Base-by-base conservation (phyloP, 495 filamentous ascomycete genomes). In the Lasiosphaeria miniovina region DNA sequence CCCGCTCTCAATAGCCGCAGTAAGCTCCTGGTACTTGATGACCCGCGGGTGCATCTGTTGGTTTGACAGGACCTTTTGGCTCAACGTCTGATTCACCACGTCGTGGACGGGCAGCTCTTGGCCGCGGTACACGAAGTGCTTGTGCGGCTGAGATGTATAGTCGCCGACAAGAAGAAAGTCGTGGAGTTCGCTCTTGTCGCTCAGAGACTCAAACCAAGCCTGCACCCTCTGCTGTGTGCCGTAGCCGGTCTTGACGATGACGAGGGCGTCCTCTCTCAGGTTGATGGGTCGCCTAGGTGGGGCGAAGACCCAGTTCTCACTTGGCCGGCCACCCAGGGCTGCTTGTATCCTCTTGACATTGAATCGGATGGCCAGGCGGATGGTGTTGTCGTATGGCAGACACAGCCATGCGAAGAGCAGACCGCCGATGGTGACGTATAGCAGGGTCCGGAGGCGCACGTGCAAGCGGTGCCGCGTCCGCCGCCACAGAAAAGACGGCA, bases 171-270 rank as follows among this genome's bases (percentile, higher is more conserved):
- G 61, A n/a, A 79, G 50, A 17, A 72, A 65, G 49, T 77, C 70
- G 36, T 60, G 62, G 15, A 71, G 65, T n/a, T 62, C 43, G 12
- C 53, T 54, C 51, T 61, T 58, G 24, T 64, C 52, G 34, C 65
- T 63, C 43, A 79, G 51, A 4, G 76, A 69, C 35, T 74, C 65
- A n/a, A 81, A 57, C 54, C 69, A 67, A n/a, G 67, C 67, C 6
- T 64, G 54, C 17, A 79, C 64, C 12, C 77, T 64, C 8, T 68
- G 50, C 43, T 61, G 65, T 12, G 76, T 79, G 33, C 76, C 74
- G 55, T 71, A 81, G 34, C 77, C 78, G 4, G 78, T 79, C 61
- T 81, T 81, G 17, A 81, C 53, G 46, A 80, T 68, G 46, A 78
- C 66, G 32, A 69, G 69, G 5, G 75, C 62, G 41, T 81, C 77